A percentile compares a stretch with the other conserved stretches of the same genome.
These are phyloP conservation scores for Pestalotiopsis sp. DNA, from an alignment of 2,329 filamentous ascomycete species.

Conservation along the genomic window DNA sequence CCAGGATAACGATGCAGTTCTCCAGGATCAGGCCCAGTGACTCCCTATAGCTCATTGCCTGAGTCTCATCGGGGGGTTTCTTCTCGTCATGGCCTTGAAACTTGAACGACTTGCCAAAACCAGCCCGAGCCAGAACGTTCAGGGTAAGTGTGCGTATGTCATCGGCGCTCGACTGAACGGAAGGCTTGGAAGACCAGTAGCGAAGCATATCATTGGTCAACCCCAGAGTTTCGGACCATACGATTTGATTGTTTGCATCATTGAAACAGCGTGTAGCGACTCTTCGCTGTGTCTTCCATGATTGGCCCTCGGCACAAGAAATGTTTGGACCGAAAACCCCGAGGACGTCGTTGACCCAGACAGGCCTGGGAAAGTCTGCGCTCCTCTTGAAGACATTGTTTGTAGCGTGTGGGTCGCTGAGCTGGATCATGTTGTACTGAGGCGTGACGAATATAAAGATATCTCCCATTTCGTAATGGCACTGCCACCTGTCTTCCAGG, in stretches of 20 bases:
- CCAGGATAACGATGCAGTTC: conserved; percentile 27
- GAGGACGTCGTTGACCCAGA: conserved; percentile 11
- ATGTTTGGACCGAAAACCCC: conserved; percentile 24
- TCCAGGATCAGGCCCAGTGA: conserved; percentile 28
- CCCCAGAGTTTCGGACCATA: conserved; percentile 28
- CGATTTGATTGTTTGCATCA: conserved; percentile 30
- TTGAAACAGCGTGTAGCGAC: conserved; percentile 29
- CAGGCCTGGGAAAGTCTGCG: conserved; percentile 1
- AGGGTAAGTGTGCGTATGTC: conserved; percentile 29
- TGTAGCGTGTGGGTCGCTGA: conserved; percentile 1
- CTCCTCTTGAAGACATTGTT: not conserved
- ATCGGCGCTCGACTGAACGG: conserved; percentile 22
- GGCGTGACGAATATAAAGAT: conserved; percentile 7
- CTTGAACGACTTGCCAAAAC: conserved; percentile 25
- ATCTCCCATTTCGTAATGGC: conserved; percentile 5
- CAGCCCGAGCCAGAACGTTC: conserved; percentile 29
- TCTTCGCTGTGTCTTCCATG: conserved; percentile 27
- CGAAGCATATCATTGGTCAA: conserved; percentile 28
- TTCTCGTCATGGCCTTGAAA: conserved; percentile 24
- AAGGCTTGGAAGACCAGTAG: conserved; percentile 27
- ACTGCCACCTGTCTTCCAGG: not conserved
- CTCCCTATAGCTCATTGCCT: conserved; percentile 21
- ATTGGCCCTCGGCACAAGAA: conserved; percentile 15
- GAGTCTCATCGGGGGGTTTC: not conserved
- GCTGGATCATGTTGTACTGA: not conserved